Evolutionary conservation across 176 grass and related monocot species (phyloP).

Genomic region (Carex cristatella): DNA sequence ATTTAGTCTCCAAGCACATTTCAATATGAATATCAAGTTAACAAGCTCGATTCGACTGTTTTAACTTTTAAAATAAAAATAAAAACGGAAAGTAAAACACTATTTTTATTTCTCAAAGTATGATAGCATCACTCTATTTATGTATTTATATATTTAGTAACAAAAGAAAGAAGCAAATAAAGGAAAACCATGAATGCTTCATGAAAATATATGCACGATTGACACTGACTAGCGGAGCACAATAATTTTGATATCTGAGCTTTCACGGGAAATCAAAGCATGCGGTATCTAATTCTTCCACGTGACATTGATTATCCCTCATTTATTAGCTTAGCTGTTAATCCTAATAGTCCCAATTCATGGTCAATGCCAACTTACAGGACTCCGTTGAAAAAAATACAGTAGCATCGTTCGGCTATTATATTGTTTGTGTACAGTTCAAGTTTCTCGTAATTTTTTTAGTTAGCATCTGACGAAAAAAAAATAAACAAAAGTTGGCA

Average conservation of each 20-base stretch:
- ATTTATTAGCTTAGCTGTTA: constrained; percentile 20
- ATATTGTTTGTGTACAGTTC: neutral
- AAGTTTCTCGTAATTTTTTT: no score
- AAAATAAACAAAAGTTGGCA: no score
- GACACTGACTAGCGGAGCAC: neutral
- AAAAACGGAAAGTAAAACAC: no score
- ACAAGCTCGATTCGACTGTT: no score
- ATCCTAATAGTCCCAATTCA: neutral
- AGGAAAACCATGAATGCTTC: neutral
- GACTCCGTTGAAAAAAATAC: neutral
- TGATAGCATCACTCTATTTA: no score
- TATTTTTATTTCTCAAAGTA: no score
- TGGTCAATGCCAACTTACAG: neutral
- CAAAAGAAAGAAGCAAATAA: neutral
- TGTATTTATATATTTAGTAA: neutral
- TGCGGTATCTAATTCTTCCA: neutral
- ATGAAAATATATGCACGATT: neutral
- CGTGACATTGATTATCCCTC: constrained; percentile 10
- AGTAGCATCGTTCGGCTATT: neutral
- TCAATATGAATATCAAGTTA: no score
- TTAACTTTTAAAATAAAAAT: no score
- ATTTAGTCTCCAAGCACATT: no score
- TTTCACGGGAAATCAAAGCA: neutral
- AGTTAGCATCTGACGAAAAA: no score
- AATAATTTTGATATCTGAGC: neutral